Conservation (phyloP, 345 rosid genomes). For the Dimocarpus longan region DNA sequence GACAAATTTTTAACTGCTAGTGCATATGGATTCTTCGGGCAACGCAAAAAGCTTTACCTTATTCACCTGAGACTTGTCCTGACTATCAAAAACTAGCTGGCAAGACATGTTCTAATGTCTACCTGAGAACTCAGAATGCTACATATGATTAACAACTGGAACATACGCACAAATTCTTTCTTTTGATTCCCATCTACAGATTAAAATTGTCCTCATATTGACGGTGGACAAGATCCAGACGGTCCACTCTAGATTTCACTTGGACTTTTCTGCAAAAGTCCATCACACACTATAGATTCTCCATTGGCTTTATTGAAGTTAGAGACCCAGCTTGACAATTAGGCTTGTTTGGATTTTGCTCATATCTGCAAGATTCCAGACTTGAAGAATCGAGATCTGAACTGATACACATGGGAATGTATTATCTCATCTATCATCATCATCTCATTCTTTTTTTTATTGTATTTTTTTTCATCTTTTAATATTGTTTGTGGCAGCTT, state of each 20-base stretch:
- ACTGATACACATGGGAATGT: slow-evolving; percentile 28
- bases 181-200: slow-evolving; percentile 10
- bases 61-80: not conserved
- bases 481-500: slow-evolving; percentile 23
- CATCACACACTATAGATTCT: slow-evolving; percentile 6
- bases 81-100: not conserved
- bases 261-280: slow-evolving; percentile 14
- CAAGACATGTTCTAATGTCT: slow-evolving; percentile 3
- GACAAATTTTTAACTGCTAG: not conserved
- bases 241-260: not conserved
- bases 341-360: slow-evolving; percentile 21
- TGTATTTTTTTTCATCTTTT: not conserved
- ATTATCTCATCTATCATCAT: slow-evolving; percentile 11
- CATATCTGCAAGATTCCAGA: not conserved
- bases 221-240: slow-evolving; percentile 27
- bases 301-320: slow-evolving; percentile 12
- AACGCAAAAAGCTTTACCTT: not conserved
- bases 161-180: not conserved
- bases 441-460: not conserved
- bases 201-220: slow-evolving; percentile 13
- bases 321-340: not conserved
- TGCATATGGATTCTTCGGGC: not conserved
- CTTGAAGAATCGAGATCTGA: not conserved
- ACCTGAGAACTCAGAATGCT: not conserved
- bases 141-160: not conserved